Percentiles rank a stretch among this genome's conserved stretches.
Conservation (phyloP, 2,329 filamentous ascomycete species). For the Colletotrichum australisinense region DNA sequence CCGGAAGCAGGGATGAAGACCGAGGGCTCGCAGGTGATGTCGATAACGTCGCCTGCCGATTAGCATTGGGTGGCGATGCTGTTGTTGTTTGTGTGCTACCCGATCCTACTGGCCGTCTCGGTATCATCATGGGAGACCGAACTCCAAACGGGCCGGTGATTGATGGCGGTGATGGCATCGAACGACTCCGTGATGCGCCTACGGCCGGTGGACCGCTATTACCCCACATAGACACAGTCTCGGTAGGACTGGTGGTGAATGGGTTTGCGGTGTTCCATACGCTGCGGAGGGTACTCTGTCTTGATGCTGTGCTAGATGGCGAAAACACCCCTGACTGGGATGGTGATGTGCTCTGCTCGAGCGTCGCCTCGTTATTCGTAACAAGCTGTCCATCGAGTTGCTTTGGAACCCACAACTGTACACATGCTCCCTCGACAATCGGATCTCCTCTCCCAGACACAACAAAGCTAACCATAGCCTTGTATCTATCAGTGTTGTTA, state of each 20-base stretch:
- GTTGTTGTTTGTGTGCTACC: conserved; percentile 1
- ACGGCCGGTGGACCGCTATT: background rate
- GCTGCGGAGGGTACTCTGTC: conserved; percentile 20
- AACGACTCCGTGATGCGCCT: conserved; percentile 38
- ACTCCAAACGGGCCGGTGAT: background rate
- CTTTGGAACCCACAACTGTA: conserved; percentile 48
- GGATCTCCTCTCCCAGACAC: conserved; percentile 37
- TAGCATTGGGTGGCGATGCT: background rate
- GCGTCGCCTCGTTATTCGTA: conserved; percentile 31
- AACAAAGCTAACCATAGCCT: conserved; percentile 44
- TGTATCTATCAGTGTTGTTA: conserved; percentile 11
- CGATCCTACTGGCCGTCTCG: conserved; percentile 29
- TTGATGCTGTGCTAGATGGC: background rate
- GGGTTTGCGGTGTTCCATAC: background rate
- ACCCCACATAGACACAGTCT: conserved; percentile 23
- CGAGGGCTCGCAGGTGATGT: conserved; percentile 8
- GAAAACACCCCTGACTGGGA: background rate
- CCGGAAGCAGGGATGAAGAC: conserved; percentile 7
- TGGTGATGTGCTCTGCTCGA: background rate
- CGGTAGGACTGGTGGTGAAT: conserved; percentile 17
- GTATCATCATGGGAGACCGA: conserved; percentile 27
- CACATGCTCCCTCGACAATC: conserved; percentile 42
- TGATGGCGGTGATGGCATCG: background rate
- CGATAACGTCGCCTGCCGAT: background rate
- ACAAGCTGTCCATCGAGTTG: conserved; percentile 42